Conservation (phyloP, 2,329 filamentous ascomycete species). For the Venturia oleaginea region DNA sequence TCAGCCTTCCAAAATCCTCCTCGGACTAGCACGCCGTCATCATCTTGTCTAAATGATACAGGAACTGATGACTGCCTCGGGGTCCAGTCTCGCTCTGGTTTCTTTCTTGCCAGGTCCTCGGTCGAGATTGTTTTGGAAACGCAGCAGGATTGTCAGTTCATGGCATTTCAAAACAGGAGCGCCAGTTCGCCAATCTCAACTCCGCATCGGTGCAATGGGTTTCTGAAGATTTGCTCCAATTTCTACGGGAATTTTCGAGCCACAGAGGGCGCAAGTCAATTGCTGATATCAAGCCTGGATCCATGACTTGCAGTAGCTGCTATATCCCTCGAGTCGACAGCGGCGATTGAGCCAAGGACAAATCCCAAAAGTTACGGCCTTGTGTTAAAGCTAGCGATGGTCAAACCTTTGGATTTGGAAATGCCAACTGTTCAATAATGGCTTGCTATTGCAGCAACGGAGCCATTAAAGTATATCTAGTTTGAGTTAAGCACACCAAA, state of each 20-base stretch:
- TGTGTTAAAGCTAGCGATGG: not conserved
- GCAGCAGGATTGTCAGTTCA: not conserved
- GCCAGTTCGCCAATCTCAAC: not conserved
- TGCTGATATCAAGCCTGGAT: not conserved
- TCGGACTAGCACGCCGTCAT: not conserved
- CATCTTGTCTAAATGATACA: not conserved
- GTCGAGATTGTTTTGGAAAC: not conserved
- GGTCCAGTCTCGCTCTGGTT: not conserved
- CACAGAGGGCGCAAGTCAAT: not conserved
- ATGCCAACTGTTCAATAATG: not conserved
- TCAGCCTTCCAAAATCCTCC: not conserved
- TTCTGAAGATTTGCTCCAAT: not conserved
- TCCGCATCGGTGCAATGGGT: not conserved
- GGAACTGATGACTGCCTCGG: not conserved
- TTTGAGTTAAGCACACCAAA: not conserved
- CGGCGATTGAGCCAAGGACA: not conserved
- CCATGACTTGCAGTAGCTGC: not conserved
- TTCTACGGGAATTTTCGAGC: not conserved
- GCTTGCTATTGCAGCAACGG: not conserved
- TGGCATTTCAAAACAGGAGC: not conserved
- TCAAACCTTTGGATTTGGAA: not conserved
- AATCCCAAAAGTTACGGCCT: not conserved
- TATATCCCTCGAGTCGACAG: not conserved
- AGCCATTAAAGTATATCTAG: not conserved
- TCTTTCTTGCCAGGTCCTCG: not conserved